Evolutionary conservation across 2,329 filamentous ascomycete species (phyloP).

Genomic region (Fusarium sp.): DNA sequence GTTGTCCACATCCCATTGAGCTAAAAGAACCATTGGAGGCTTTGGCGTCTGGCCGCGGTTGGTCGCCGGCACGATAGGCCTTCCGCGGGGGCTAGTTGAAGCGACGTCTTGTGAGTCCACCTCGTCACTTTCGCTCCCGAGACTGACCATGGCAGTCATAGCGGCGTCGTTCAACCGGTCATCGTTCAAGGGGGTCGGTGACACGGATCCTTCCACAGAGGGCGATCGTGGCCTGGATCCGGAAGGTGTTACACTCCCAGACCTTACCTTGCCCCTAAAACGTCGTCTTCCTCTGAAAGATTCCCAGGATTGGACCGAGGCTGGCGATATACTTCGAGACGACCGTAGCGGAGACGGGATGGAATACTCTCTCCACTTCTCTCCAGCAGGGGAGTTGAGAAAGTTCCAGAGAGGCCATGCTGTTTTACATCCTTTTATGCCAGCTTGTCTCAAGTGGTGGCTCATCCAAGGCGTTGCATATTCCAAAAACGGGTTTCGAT

Average conservation of each 20-base stretch:
- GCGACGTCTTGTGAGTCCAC: background rate
- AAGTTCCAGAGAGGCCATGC: conserved; percentile 38
- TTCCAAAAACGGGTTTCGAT: conserved; percentile 18
- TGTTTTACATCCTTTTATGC: conserved; percentile 4
- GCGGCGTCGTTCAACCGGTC: background rate
- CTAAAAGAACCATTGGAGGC: conserved; percentile 32
- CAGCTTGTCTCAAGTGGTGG: conserved; percentile 34
- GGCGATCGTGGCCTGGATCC: background rate
- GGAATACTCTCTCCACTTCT: conserved; percentile 23
- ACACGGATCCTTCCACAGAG: background rate
- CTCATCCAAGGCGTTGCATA: conserved; percentile 33
- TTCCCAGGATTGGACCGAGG: background rate
- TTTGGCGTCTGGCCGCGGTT: conserved; percentile 8
- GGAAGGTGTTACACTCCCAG: background rate
- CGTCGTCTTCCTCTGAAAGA: conserved; percentile 1
- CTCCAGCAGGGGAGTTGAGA: conserved; percentile 33
- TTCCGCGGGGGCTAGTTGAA: background rate
- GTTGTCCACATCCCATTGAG: conserved; percentile 34
- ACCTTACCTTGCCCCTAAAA: background rate
- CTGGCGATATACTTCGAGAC: background rate
- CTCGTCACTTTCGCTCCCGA: background rate
- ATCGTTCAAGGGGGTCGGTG: too few species aligned
- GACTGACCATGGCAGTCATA: background rate
- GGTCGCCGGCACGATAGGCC: background rate
- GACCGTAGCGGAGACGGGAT: background rate